These are phyloP conservation scores for Corchorus olitorius DNA, from an alignment of 345 rosid species.

Conservation along the genomic window DNA sequence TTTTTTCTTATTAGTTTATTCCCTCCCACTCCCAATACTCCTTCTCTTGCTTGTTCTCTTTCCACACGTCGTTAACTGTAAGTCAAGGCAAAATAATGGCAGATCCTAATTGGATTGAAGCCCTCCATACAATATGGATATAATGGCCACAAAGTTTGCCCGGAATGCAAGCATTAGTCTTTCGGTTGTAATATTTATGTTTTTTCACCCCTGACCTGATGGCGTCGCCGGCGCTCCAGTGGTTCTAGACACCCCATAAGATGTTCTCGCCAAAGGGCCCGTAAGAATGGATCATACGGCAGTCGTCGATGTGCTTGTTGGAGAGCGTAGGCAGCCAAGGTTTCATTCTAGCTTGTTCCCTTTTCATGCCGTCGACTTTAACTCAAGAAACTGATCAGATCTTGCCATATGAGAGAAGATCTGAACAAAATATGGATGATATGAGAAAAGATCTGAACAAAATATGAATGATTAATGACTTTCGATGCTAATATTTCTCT, in stretches of 20 bases:
- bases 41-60: no score
- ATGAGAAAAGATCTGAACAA: no score
- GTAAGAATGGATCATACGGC: conserved; percentile 41
- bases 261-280: conserved; percentile 62
- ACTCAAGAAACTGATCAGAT: no score
- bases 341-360: conserved; percentile 51
- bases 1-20: no score
- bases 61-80: no score
- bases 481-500: no score
- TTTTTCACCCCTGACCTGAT: conserved; percentile 49
- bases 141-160: conserved; percentile 53
- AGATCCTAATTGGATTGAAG: conserved; percentile 41
- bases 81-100: no score
- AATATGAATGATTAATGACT: no score
- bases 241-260: conserved; percentile 39
- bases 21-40: no score
- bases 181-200: conserved; percentile 25
- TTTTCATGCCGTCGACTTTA: no score
- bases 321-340: conserved; percentile 44
- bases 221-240: conserved; percentile 38
- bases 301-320: conserved; percentile 31
- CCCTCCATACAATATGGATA: conserved; percentile 62
- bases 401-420: no score
- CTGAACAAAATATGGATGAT: no score
- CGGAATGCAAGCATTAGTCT: conserved; percentile 32